These are phyloP conservation scores for Phyllosticta citribraziliensis DNA, from an alignment of 2,329 filamentous ascomycete species.

Conservation along the genomic window DNA sequence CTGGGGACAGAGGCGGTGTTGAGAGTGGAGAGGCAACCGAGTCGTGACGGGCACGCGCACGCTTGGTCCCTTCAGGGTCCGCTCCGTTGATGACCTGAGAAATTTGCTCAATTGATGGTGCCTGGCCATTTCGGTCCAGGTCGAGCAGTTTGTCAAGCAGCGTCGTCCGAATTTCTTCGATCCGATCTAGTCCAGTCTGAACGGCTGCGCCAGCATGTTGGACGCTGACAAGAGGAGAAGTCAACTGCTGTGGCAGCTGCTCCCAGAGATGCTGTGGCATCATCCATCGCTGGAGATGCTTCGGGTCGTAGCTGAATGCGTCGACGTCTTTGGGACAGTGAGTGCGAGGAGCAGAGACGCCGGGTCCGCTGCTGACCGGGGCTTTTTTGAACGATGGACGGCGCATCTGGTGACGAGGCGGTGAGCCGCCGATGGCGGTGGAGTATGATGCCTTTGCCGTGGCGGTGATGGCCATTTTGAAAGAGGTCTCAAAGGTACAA, in stretches of 20 bases:
- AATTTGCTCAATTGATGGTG: neutral
- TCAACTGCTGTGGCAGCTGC: slow-evolving; percentile 26
- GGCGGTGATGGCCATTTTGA: slow-evolving; percentile 1
- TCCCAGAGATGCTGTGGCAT: slow-evolving; percentile 28
- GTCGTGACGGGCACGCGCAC: slow-evolving; percentile 1
- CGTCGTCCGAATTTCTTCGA: slow-evolving; percentile 20
- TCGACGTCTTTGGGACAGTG: slow-evolving; percentile 26
- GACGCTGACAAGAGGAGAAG: slow-evolving; percentile 25
- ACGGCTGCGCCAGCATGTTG: slow-evolving; percentile 37
- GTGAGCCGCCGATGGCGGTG: slow-evolving; percentile 2
- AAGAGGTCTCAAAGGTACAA: neutral
- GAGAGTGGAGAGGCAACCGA: slow-evolving; percentile 6
- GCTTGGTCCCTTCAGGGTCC: neutral
- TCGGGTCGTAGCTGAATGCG: slow-evolving; percentile 27
- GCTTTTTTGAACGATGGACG: slow-evolving; percentile 6
- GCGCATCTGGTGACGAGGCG: slow-evolving; percentile 3
- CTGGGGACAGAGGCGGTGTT: slow-evolving; percentile 5
- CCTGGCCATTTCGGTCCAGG: neutral
- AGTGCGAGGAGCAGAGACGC: slow-evolving; percentile 18
- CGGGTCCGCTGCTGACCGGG: neutral
- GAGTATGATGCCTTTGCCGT: neutral
- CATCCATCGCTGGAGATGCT: slow-evolving; percentile 29
- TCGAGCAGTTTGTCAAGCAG: slow-evolving; percentile 4
- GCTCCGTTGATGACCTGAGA: neutral
- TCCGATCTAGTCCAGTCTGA: slow-evolving; percentile 30